Base-by-base conservation (phyloP, 371 early-diverging fungal species). In the Fennellomyces sp. region DNA sequence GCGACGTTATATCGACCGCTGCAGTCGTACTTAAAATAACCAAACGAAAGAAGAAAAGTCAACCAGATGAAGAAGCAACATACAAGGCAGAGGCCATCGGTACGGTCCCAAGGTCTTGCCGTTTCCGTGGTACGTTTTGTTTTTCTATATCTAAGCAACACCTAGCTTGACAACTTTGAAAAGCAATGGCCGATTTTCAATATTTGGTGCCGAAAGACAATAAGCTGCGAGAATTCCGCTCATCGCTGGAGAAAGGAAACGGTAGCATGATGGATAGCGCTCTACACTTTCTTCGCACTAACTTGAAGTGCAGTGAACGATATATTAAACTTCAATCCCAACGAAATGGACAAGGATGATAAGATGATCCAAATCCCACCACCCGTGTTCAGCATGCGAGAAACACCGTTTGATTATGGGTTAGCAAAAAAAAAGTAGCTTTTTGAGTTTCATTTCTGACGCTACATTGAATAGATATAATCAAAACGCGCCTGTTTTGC, bases 161-260 rank as follows among this genome's bases (percentile, higher is more conserved):
- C 13, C 19, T 30, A 56, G 19, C 17, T 17, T 7, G 23, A 5
- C n/a, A 17, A 15, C 45, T 5, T 45, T 45, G 10, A 23, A 45
- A 53, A 85, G 88, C 70, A 4, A 48, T 88, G 54, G 85, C 83
- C 0, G 89, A 88, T 67, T 86, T 75, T 58, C 89, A 88, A 48
- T 77, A 75, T 38, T 1, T 76, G 12, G 69, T 81, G 2, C 75
- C 82, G 30, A 70, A 69, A 41, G 56, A 59, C 0, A 78, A 85
- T 36, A 73, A 72, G 1, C 64, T 82, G 2, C 31, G 58, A 4
- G 41, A 75, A 47, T 61, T 86, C 17, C 70, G 72, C 35, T 21
- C 71, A 26, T 65, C 66, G 15, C 47, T 88, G 36, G 31, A 56
- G 10, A 52, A 27, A 7, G 82, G 78, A 31, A 66, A 85, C 65